A percentile compares a stretch with the other conserved stretches of the same genome.
Evolutionary conservation across 2,329 filamentous ascomycete genomes (phyloP).

Genomic region (Trichophyton simii): DNA sequence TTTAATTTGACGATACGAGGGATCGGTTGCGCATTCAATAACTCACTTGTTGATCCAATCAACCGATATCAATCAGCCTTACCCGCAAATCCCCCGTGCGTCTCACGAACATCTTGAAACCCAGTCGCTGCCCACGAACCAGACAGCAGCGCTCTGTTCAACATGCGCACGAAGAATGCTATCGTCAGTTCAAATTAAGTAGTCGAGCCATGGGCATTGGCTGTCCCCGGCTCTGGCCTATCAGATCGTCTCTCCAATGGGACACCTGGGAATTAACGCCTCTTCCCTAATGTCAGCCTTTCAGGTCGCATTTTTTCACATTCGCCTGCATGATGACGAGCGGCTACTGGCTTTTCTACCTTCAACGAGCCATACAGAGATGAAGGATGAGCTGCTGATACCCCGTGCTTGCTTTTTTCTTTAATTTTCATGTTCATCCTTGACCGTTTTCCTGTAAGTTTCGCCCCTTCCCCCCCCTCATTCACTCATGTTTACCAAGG

Average conservation of each 20-base stretch:
- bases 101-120: neutral
- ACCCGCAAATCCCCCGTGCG: conserved; percentile 1
- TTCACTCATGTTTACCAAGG: neutral
- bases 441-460: neutral
- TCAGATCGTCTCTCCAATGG: neutral
- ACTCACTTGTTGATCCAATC: neutral
- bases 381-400: too few relatives aligned
- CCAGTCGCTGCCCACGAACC: neutral
- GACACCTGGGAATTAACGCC: neutral
- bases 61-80: conserved; percentile 1
- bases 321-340: too few relatives aligned
- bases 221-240: neutral
- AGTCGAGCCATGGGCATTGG: neutral
- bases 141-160: neutral
- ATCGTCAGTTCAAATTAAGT: neutral
- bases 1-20: neutral
- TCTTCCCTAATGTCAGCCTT: neutral
- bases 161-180: neutral
- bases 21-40: neutral
- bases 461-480: neutral
- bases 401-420: neutral
- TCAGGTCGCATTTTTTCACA: neutral
- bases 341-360: neutral
- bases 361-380: neutral
- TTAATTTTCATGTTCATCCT: neutral